Evolutionary conservation across 2,329 filamentous ascomycete species (phyloP).

Genomic region (Fusarium sp.): DNA sequence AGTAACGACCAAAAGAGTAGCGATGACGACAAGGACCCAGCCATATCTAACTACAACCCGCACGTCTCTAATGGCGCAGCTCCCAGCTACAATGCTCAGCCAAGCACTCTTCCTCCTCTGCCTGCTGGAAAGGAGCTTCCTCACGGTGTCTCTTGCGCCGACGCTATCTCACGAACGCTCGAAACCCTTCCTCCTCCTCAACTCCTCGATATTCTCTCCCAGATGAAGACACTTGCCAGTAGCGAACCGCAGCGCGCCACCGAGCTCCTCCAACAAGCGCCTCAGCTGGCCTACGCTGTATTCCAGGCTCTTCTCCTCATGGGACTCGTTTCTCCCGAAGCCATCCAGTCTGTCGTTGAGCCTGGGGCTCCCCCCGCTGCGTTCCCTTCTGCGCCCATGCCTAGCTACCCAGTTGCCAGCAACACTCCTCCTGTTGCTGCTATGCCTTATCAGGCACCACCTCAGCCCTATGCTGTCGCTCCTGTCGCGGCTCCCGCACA

Average conservation of each 20-base stretch:
- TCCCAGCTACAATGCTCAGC: slow-evolving; percentile 46
- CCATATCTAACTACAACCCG: slow-evolving; percentile 35
- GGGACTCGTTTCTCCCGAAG: slow-evolving; percentile 86
- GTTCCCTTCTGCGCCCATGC: slow-evolving; percentile 48
- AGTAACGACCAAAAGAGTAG: slow-evolving; percentile 87
- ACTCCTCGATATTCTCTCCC: slow-evolving; percentile 88
- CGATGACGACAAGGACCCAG: slow-evolving; percentile 55
- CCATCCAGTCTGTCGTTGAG: slow-evolving; percentile 83
- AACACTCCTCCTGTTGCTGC: slow-evolving; percentile 57
- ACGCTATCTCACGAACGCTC: slow-evolving; percentile 91
- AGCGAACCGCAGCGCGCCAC: slow-evolving; percentile 84
- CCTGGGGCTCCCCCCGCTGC: slow-evolving; percentile 53
- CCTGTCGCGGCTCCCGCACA: slow-evolving; percentile 44
- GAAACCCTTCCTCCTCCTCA: slow-evolving; percentile 86
- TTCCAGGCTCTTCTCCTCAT: slow-evolving; percentile 94
- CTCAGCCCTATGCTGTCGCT: slow-evolving; percentile 49
- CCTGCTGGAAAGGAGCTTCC: slow-evolving; percentile 86
- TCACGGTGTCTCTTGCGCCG: slow-evolving; percentile 81
- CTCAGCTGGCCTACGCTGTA: slow-evolving; percentile 92
- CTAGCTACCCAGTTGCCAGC: slow-evolving; percentile 35
- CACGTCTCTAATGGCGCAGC: slow-evolving; percentile 47
- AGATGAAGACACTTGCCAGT: slow-evolving; percentile 91
- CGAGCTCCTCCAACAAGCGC: slow-evolving; percentile 85
- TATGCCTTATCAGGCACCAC: slow-evolving; percentile 57
- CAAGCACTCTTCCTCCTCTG: slow-evolving; percentile 75